phyloP scores from a whole-genome alignment of 1,284 basidiomycete genomes.

The Sporisorium scitamineum region DNA sequence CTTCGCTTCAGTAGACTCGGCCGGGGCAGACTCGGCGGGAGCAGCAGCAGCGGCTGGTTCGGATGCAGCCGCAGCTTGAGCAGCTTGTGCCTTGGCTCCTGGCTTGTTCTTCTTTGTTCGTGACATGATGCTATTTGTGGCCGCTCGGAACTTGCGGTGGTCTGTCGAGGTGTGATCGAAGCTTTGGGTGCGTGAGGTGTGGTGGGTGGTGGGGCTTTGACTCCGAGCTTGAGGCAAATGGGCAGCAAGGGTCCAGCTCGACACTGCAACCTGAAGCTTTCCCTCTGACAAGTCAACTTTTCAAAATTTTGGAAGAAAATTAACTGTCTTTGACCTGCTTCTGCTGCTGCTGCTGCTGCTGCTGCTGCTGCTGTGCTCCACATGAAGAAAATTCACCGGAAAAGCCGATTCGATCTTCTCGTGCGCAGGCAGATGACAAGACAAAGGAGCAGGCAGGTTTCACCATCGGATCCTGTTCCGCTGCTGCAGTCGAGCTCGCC shows the following conservation, averaged over 20 bases:
- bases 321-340: background rate
- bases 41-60: background rate
- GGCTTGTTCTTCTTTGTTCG: slow-evolving; percentile 40
- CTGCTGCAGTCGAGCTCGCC: background rate
- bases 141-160: background rate
- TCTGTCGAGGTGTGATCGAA: background rate
- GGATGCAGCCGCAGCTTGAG: slow-evolving; percentile 8
- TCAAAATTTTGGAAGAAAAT: slow-evolving; percentile 41
- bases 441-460: background rate
- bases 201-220: background rate
- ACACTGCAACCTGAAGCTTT: background rate
- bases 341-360: background rate
- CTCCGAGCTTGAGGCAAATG: background rate
- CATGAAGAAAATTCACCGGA: slow-evolving; percentile 15
- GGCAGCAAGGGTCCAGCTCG: slow-evolving; percentile 16
- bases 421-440: slow-evolving; percentile 4
- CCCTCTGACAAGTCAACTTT: no score
- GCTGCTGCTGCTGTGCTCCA: slow-evolving; percentile 18
- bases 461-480: slow-evolving; percentile 6
- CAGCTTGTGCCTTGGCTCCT: slow-evolving; percentile 7
- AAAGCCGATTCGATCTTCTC: slow-evolving; percentile 6
- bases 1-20: background rate
- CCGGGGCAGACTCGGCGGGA: background rate
- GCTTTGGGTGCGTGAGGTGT: background rate
- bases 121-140: slow-evolving; percentile 16